Percentiles rank a stretch among this genome's conserved stretches.
Evolutionary conservation across 305 asterid genomes (phyloP).

Genomic region (Solanum hybrid): DNA sequence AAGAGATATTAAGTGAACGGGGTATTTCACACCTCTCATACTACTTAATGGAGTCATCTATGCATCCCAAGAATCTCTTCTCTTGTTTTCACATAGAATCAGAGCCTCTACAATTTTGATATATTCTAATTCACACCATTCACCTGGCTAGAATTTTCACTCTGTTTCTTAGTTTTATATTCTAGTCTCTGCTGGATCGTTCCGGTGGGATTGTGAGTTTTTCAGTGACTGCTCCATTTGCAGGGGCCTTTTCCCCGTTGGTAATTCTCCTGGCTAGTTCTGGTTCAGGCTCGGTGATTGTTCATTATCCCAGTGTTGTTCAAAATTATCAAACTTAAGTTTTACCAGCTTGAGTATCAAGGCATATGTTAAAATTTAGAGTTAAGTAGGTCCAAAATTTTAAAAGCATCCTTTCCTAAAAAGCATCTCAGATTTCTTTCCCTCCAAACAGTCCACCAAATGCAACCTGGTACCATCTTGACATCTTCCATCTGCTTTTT

Average conservation of each 20-base stretch:
- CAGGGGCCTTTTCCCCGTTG: background rate
- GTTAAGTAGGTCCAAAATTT: background rate
- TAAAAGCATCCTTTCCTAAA: background rate
- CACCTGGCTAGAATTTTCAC: background rate
- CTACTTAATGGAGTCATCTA: background rate
- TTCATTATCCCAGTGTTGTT: background rate
- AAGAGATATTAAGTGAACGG: background rate
- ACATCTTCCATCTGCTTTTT: background rate
- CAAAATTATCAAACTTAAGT: background rate
- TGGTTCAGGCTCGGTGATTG: background rate
- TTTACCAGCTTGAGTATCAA: background rate
- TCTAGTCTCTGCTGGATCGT: background rate
- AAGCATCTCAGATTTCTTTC: background rate
- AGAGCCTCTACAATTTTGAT: background rate
- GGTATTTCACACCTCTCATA: background rate
- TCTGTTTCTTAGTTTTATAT: background rate
- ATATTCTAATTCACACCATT: background rate
- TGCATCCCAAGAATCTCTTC: background rate
- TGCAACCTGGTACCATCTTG: background rate
- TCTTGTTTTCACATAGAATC: background rate
- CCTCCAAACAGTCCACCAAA: background rate
- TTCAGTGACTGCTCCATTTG: background rate
- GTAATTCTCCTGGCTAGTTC: background rate
- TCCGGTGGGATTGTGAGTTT: background rate
- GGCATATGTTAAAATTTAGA: background rate